Evolutionary conservation across 352 stramenopile species (phyloP).

Genomic region (Globisporangium nunn): DNA sequence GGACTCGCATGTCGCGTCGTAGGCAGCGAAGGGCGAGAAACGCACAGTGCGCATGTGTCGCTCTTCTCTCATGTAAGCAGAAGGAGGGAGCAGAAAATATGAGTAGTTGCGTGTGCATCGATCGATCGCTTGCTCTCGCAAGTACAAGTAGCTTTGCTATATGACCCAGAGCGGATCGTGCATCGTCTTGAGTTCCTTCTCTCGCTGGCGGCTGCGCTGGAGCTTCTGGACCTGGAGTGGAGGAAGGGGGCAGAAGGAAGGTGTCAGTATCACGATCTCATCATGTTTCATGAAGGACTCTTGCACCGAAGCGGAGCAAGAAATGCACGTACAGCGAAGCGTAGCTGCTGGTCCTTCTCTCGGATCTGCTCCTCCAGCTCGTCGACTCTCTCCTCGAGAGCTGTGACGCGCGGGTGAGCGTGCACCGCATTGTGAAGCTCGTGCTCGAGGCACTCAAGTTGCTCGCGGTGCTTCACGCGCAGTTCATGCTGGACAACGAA

Average conservation of each 20-base stretch:
- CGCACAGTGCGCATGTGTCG: too few species aligned
- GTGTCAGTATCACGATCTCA: neutral
- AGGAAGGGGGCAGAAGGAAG: neutral
- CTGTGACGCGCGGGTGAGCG: constrained; percentile 38
- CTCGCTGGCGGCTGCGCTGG: constrained; percentile 56
- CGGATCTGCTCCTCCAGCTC: constrained; percentile 31
- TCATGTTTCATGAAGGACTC: neutral
- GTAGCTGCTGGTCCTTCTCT: constrained; percentile 54
- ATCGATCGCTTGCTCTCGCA: neutral
- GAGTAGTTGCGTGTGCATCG: constrained; percentile 3
- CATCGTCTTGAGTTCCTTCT: constrained; percentile 57
- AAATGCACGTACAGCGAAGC: constrained; percentile 32
- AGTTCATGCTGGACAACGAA: constrained; percentile 37
- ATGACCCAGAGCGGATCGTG: constrained; percentile 68
- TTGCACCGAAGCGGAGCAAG: neutral
- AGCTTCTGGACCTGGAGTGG: constrained; percentile 64
- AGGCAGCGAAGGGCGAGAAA: constrained; percentile 7
- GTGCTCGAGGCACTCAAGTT: constrained; percentile 29
- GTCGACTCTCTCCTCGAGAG: constrained; percentile 32
- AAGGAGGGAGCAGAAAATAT: neutral
- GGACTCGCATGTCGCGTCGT: constrained; percentile 72
- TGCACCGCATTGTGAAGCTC: constrained; percentile 41
- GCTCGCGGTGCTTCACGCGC: constrained; percentile 34
- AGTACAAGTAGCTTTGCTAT: constrained; percentile 11
- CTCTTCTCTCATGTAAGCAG: neutral